Evolutionary conservation across 2,329 filamentous ascomycete species (phyloP).

Genomic region (Ophiobolus disseminans): DNA sequence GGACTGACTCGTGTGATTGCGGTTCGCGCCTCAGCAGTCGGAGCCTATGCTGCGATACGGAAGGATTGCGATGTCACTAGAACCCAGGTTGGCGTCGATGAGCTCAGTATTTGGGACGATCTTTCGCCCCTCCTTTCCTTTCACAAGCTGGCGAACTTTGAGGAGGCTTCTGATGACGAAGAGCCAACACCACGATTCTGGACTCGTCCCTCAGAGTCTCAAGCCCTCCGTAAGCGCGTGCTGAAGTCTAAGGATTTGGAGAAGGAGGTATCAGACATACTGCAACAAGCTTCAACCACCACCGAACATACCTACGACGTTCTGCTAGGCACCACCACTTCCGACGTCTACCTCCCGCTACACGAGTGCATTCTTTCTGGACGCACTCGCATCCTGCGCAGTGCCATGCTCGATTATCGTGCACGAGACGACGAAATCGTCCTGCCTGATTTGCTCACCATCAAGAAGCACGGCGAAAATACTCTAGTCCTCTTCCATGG

Average conservation of each 20-base stretch:
- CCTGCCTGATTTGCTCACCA: slow-evolving; percentile 66
- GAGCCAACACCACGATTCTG: slow-evolving; percentile 57
- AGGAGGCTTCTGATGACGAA: slow-evolving; percentile 53
- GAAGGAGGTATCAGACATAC: slow-evolving; percentile 63
- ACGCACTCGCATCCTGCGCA: slow-evolving; percentile 70
- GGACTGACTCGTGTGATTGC: slow-evolving; percentile 84
- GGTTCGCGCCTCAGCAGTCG: slow-evolving; percentile 87
- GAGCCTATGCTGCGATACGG: slow-evolving; percentile 86
- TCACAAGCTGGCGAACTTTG: slow-evolving; percentile 60
- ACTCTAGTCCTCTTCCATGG: slow-evolving; percentile 70
- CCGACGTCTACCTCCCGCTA: slow-evolving; percentile 75
- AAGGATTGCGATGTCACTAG: slow-evolving; percentile 83
- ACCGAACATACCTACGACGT: slow-evolving; percentile 55
- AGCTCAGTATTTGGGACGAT: slow-evolving; percentile 76
- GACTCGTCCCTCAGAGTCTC: slow-evolving; percentile 56
- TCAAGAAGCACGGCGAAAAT: slow-evolving; percentile 61
- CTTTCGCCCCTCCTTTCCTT: slow-evolving; percentile 74
- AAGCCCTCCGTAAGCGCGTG: slow-evolving; percentile 62
- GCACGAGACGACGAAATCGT: slow-evolving; percentile 62
- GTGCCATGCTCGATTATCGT: slow-evolving; percentile 66
- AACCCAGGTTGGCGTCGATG: slow-evolving; percentile 70
- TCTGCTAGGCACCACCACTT: slow-evolving; percentile 62
- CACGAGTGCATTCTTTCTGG: slow-evolving; percentile 82
- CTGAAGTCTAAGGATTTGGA: slow-evolving; percentile 72
- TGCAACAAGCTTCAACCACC: slow-evolving; percentile 39